Evolutionary conservation across 192 early-diverging fungal species (phyloP), one percentile per base, ranked within the genome.

Genomic region (Radiomyces spectabilis): DNA sequence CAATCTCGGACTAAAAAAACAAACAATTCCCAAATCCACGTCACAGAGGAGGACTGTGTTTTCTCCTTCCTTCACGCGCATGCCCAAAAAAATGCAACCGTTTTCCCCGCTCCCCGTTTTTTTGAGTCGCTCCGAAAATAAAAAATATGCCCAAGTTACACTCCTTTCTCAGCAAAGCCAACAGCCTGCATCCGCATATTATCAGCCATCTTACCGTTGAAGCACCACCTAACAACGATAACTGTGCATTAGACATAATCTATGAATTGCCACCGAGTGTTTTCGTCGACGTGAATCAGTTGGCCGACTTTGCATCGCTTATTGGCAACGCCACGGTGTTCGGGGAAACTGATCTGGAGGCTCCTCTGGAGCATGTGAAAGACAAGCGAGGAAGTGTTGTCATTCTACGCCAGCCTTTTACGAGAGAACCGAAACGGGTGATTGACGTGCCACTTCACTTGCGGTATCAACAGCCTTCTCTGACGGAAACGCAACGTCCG

Each of bases 241-340:
- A 55, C 26, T 63, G 61, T 34, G 16, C 49, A 6, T 27, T 63
- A 12, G 61, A 63, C 16, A n/a, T 63, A 9, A 31, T 63, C 10
- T 63, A 63, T 29, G 31, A 43, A 16, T 50, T 63, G n/a, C 61
- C 61, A 18, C 53, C 53, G 1, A 55, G 53, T 33, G 53, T 50
- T 10, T 63, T 63, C 55, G 61, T 63, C 9, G 61, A 63, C 38
- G 32, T 34, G 2, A 46, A 63, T 21, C 61, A 63, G 25, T 46
- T 63, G 6, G 18, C 19, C 6, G 53, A 55, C 32, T 31, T 51
- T 19, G n/a, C 41, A n/a, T 7, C 5, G 0, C 24, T 29, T 0
- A n/a, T 49, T 10, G 39, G 46, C 5, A 25, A 43, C 2, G 45
- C 40, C 4, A 41, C 53, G 0, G 39, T 63, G 2, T 55, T 49